Evolutionary conservation across 371 early-diverging fungal genomes (phyloP), one percentile per base, ranked within the genome.

Genomic region (Mortierella sp.): DNA sequence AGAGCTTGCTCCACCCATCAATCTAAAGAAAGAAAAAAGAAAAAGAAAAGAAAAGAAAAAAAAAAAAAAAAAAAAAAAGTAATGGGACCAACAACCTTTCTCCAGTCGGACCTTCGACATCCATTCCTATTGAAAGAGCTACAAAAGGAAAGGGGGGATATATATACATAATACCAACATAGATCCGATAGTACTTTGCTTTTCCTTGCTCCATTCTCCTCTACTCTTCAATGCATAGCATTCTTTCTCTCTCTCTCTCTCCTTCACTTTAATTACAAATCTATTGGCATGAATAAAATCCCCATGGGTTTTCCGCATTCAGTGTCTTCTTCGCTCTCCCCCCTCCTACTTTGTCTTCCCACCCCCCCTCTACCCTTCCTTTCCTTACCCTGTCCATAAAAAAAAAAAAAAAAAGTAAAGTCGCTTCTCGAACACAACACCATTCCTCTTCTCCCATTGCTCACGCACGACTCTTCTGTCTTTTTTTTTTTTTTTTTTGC

Each of bases 131-230:
- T 23, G 44, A 23, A 25, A 18, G n/a, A 23, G 18, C 9, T 60
- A 45, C 64, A 18, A 74, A 57, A 15, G 65, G 59, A 57, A 62
- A 68, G 56, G n/a, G n/a, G n/a, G n/a, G n/a, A n/a, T n/a, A n/a
- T n/a, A n/a, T n/a, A n/a, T n/a, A n/a, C n/a, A 50, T 16, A 50
- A n/a, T 16, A 21, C 21, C 50, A 50, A 50, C 50, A 4, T 50
- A 50, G 50, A 50, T 16, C 21, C 14, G 23, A 23, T 12, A 19
- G 21, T 9, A 23, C 53, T 9, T 26, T 2, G 7, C 53, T 23
- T 26, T 19, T 4, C 3, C 21, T 23, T 9, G 21, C 19, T 19
- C 26, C 53, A 12, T 23, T 23, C 53, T 19, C 53, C 53, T n/a
- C n/a, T n/a, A n/a, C n/a, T n/a, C n/a, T n/a, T n/a, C n/a, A n/a